A percentile compares a stretch with the other conserved stretches of the same genome.
These are phyloP conservation scores for Orbilia brochopaga DNA, from an alignment of 2,329 filamentous ascomycete species.

Conservation along the genomic window DNA sequence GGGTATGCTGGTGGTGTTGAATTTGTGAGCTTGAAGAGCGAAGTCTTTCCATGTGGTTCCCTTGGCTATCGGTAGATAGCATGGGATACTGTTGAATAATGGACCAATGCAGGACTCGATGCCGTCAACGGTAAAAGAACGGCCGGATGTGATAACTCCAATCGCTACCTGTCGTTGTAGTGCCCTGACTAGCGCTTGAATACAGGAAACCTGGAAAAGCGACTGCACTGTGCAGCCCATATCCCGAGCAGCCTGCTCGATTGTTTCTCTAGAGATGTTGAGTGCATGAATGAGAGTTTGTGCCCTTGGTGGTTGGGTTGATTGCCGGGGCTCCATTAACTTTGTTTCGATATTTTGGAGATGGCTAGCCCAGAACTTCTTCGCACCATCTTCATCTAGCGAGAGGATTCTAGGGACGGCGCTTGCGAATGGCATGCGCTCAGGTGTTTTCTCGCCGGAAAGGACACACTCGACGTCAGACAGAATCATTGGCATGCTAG, in stretches of 20 bases:
- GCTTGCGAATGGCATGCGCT: conserved; percentile 66
- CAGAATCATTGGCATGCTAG: conserved; percentile 74
- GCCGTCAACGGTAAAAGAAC: conserved; percentile 71
- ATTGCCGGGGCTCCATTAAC: conserved; percentile 16
- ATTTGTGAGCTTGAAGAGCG: conserved; percentile 71
- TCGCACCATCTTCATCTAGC: conserved; percentile 60
- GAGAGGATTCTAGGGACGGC: conserved; percentile 74
- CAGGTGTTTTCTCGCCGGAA: conserved; percentile 52
- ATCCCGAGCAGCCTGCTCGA: conserved; percentile 65
- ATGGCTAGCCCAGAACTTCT: conserved; percentile 72
- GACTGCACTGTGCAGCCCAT: conserved; percentile 80
- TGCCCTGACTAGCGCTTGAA: conserved; percentile 66
- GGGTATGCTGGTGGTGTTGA: conserved; percentile 70
- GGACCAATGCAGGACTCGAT: conserved; percentile 76
- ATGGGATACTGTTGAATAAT: conserved; percentile 88
- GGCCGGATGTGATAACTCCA: conserved; percentile 79
- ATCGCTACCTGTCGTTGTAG: conserved; percentile 64
- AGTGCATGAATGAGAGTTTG: conserved; percentile 19
- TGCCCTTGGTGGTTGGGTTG: conserved; percentile 50
- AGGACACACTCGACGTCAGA: conserved; percentile 66
- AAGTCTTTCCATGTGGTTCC: conserved; percentile 67
- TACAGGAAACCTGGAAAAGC: conserved; percentile 76
- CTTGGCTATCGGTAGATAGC: conserved; percentile 61
- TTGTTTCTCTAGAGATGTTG: conserved; percentile 56
- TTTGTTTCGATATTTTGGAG: conserved; percentile 56